Evolutionary conservation across 371 early-diverging fungal species (phyloP), one percentile per base, ranked within the genome.

Genomic region (Apophysomyces trapeziformis): DNA sequence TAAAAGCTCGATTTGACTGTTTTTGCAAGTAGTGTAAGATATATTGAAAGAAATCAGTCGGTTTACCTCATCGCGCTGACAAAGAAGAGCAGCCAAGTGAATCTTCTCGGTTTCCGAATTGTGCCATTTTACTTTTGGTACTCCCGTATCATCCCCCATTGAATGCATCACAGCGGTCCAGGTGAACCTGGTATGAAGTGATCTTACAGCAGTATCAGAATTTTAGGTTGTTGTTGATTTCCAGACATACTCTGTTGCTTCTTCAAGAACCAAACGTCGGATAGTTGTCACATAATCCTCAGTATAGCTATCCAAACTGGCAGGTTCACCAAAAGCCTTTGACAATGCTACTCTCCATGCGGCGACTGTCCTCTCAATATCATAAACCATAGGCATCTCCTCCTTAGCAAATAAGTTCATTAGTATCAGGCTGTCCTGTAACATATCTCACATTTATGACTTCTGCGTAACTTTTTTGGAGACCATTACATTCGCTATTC

Each of bases 191-290:
- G 18, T 21, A 21, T 50, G 54, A 50, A 50, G 54, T 21, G 54
- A 50, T 50, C 54, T 50, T 50, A n/a, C 54, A 50, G 21, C 54
- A 21, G 54, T 4, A 50, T 50, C n/a, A 50, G 54, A 50, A 50
- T 21, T 21, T 26, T 21, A 21, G 2, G 6, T 50, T 21, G 54
- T 21, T 50, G n/a, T 50, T 7, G 21, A 21, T 50, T 50, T 5
- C 54, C 54, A 50, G 32, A 50, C 54, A 21, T 50, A 50, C 54
- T 50, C 54, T 21, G 21, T 21, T 50, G 54, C 54, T 50, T 50
- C 54, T 21, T 50, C 32, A 9, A 50, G 7, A 21, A 50, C 54
- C 54, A 50, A 21, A 26, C 2, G 9, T 9, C 9, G 54, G 35
- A 50, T 50, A 21, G 4, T 50, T 50, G n/a, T 50, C 21, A 26